Percentiles rank a stretch among this genome's conserved stretches.
Evolutionary conservation across 495 filamentous ascomycete genomes (phyloP).

Genomic region (Cercophora newfieldiana): DNA sequence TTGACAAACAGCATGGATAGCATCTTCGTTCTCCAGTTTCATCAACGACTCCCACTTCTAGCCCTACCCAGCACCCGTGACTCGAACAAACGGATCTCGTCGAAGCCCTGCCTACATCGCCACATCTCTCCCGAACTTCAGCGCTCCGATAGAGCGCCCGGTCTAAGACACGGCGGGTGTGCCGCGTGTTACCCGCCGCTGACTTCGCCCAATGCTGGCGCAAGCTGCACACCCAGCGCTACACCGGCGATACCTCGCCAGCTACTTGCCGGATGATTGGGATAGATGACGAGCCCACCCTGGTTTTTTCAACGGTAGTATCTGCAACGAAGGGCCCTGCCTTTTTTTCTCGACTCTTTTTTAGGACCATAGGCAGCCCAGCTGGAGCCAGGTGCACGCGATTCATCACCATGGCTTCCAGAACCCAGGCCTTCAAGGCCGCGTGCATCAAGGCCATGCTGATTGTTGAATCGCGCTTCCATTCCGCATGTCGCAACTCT

Average conservation of each 20-base stretch:
- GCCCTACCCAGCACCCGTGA: background rate
- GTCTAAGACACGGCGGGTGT: background rate
- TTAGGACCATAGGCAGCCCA: background rate
- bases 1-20: background rate
- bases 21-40: background rate
- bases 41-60: background rate
- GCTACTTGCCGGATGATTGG: conserved; percentile 6
- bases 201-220: conserved; percentile 9
- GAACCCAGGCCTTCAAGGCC: background rate
- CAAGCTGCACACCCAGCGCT: conserved; percentile 17
- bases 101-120: background rate
- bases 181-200: conserved; percentile 19
- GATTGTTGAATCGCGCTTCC: conserved; percentile 17
- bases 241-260: conserved; percentile 13
- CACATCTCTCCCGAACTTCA: background rate
- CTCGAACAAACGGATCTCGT: background rate
- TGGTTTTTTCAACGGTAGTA: conserved; percentile 14
- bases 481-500: conserved; percentile 13
- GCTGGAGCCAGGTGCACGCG: background rate
- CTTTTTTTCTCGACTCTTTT: background rate
- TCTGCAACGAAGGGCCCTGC: background rate
- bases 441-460: conserved; percentile 1
- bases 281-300: conserved; percentile 12
- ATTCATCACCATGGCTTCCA: conserved; percentile 11
- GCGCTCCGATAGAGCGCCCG: background rate